phyloP scores from a whole-genome alignment of 257 asterid species.

The Scutellaria galericulata region DNA sequence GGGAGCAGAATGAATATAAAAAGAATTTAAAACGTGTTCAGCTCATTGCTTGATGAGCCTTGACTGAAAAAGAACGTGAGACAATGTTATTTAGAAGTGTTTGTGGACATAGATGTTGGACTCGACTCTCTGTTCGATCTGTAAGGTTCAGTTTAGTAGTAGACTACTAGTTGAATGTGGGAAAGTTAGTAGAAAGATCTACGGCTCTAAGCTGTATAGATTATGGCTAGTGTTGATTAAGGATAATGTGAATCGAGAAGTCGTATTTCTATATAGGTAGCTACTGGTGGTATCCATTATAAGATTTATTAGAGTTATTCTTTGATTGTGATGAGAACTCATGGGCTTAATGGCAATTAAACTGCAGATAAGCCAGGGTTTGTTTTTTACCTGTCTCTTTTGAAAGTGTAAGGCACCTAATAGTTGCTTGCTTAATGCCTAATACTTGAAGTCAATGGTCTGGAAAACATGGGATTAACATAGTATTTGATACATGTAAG shows the following conservation, averaged over 20 bases:
- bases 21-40: not conserved
- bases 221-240: not conserved
- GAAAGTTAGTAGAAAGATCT: not conserved
- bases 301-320: not conserved
- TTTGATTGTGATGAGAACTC: not conserved
- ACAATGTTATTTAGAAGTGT: not conserved
- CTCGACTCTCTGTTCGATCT: too few relatives aligned
- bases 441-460: not conserved
- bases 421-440: not conserved
- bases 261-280: not conserved
- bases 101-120: not conserved
- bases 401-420: not conserved
- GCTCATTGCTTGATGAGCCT: not conserved
- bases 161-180: not conserved
- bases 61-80: not conserved
- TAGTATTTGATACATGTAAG: not conserved
- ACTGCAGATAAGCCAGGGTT: not conserved
- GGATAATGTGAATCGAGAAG: not conserved
- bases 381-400: not conserved
- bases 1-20: constrained; percentile 6
- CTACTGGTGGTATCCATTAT: not conserved
- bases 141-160: too few relatives aligned
- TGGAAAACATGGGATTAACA: not conserved
- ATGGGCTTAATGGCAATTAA: not conserved
- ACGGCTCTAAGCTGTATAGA: constrained; percentile 1